Base-by-base conservation (phyloP, 257 asterid genomes). In the Paulownia fortunei region DNA sequence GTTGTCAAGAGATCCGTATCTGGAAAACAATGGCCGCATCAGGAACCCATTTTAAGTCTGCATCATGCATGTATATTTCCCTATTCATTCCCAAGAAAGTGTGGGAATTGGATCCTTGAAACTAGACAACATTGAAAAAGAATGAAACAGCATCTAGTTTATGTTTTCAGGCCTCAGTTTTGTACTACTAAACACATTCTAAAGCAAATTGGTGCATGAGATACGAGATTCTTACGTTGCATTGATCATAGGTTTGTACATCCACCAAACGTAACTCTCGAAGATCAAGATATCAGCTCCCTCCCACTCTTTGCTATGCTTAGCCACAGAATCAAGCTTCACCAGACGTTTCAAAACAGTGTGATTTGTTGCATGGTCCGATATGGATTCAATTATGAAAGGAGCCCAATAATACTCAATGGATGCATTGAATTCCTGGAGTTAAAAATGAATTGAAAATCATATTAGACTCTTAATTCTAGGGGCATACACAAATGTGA, bases 381-480 rank as follows among this genome's bases (percentile, higher is more conserved):
- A 91, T 74, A 90, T 88, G 0, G 99, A 95, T 56, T 95, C 99
- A 0, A 92, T 84, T 8, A 93, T 73, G 83, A 95, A 95, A 3
- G 99, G 97, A 27, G 99, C 99, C 99, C 99, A 93, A 16, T 93
- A 95, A 85, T 89, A 95, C 87, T 95, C 99, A 0, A 95, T 88
- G 1, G 97, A 46, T 37, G 96, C 92, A 79, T 95, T 95, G 86
- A 79, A 91, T 36, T 84, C 97, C 98, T 95, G 85, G 10, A 65
- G 70, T 76, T 37, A 39, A 66, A 44, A 49, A 42, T 36, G 15
- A 63, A 37, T 13, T 72, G 41, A 27, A 60, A 4, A 12, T 32
- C 26, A n/a, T 51, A 16, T 49, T n/a, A 24, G 42, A n/a, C n/a
- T n/a, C n/a, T n/a, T n/a, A n/a, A n/a, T n/a, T 7, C 51, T 5